phyloP scores from a whole-genome alignment of 169 alveolate species.

The Blepharisma undulans region DNA sequence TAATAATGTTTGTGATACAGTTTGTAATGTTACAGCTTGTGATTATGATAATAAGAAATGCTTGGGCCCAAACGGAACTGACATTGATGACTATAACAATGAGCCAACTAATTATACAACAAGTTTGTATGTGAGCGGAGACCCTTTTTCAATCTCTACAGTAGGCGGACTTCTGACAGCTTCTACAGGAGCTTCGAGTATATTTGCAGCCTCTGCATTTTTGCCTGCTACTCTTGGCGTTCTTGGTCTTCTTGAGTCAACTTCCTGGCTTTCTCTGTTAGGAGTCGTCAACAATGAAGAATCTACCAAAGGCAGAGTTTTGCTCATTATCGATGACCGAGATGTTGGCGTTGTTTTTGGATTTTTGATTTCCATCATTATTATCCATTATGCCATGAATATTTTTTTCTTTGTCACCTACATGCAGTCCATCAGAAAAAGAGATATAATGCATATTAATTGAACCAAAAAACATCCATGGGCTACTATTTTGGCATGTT shows the following conservation, averaged over 20 bases:
- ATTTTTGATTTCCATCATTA: not conserved
- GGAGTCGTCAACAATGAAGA: not conserved
- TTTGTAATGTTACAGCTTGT: conserved; percentile 23
- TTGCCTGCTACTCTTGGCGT: not conserved
- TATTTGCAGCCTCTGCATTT: not conserved
- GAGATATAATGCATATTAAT: not conserved
- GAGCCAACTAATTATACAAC: not conserved
- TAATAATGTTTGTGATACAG: conserved; percentile 27
- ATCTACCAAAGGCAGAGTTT: not conserved
- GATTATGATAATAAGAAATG: not conserved
- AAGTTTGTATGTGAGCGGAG: not conserved
- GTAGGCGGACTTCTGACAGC: not conserved
- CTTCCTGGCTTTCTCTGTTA: not conserved
- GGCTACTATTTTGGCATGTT: not conserved
- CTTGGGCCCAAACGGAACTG: not conserved
- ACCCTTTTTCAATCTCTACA: not conserved
- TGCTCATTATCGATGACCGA: not conserved
- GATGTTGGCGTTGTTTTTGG: not conserved
- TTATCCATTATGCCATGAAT: not conserved
- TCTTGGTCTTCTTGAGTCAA: not conserved
- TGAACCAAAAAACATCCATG: not conserved
- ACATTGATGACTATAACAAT: not conserved
- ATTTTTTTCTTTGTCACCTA: not conserved
- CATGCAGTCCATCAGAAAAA: not conserved
- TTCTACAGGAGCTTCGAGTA: not conserved